These are phyloP conservation scores for Prunus yedoensis DNA, from an alignment of 331 rosid species.

Conservation along the genomic window DNA sequence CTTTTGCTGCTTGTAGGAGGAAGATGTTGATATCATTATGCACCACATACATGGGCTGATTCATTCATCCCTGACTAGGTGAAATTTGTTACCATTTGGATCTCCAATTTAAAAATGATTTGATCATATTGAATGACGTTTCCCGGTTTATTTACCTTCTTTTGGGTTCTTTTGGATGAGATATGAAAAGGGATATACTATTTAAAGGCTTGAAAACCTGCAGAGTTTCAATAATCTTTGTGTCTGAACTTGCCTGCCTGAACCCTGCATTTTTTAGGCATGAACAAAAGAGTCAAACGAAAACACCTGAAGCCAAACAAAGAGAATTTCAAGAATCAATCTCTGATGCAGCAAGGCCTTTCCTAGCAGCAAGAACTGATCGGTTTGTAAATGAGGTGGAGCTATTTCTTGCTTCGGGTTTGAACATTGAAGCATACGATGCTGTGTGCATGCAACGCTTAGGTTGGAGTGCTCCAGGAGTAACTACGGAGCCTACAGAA, in stretches of 20 bases:
- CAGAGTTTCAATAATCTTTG: neutral
- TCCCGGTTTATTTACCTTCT: neutral
- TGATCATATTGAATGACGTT: neutral
- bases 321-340: slow-evolving; percentile 52
- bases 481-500: slow-evolving; percentile 38
- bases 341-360: slow-evolving; percentile 65
- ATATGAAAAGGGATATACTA: neutral
- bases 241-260: slow-evolving; percentile 9
- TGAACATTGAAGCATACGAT: slow-evolving; percentile 82
- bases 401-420: slow-evolving; percentile 84
- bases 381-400: slow-evolving; percentile 70
- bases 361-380: slow-evolving; percentile 59
- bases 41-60: slow-evolving; percentile 72
- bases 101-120: slow-evolving; percentile 17
- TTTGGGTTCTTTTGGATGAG: neutral
- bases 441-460: slow-evolving; percentile 78
- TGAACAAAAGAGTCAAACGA: slow-evolving; percentile 30
- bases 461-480: slow-evolving; percentile 68
- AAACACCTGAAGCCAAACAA: slow-evolving; percentile 43
- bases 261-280: slow-evolving; percentile 29
- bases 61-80: slow-evolving; percentile 48
- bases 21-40: slow-evolving; percentile 74
- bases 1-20: slow-evolving; percentile 56
- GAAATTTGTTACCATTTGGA: slow-evolving; percentile 12
- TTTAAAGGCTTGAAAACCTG: neutral